Evolutionary conservation across 257 asterid genomes (phyloP).

Genomic region (Petrea volubilis): DNA sequence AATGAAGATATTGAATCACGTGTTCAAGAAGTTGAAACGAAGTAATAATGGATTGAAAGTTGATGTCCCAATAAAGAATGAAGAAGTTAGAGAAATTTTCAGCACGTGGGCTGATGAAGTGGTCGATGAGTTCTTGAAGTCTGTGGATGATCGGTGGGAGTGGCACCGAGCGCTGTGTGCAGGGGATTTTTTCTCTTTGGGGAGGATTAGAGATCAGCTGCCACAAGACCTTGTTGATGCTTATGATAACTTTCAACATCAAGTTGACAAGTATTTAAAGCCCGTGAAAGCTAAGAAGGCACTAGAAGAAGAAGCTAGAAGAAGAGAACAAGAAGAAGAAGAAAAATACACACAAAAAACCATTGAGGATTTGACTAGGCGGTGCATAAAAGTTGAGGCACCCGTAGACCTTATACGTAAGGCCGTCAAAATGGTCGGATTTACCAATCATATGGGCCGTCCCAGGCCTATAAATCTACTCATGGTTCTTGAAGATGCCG

Average conservation of each 20-base stretch:
- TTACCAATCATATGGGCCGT: slow-evolving; percentile 92
- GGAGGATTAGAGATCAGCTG: slow-evolving; percentile 68
- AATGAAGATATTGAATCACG: slow-evolving; percentile 63
- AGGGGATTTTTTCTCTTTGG: slow-evolving; percentile 80
- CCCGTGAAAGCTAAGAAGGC: slow-evolving; percentile 66
- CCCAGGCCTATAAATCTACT: slow-evolving; percentile 81
- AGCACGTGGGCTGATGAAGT: slow-evolving; percentile 83
- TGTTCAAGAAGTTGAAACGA: slow-evolving; percentile 59
- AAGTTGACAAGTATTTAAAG: slow-evolving; percentile 69
- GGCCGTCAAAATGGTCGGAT: slow-evolving; percentile 67
- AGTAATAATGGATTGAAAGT: slow-evolving; percentile 51
- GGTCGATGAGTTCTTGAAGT: slow-evolving; percentile 53
- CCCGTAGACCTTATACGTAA: slow-evolving; percentile 64
- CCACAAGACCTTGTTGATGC: slow-evolving; percentile 79
- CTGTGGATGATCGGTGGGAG: slow-evolving; percentile 73
- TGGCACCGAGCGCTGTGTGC: slow-evolving; percentile 75
- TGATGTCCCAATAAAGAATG: slow-evolving; percentile 59
- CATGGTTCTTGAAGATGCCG: slow-evolving; percentile 74
- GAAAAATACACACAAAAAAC: slow-evolving; percentile 60
- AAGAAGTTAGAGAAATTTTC: slow-evolving; percentile 67
- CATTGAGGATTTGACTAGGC: slow-evolving; percentile 68
- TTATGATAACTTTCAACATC: slow-evolving; percentile 70
- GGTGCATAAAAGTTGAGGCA: slow-evolving; percentile 72
- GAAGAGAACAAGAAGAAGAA: slow-evolving; percentile 71
- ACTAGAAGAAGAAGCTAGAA: slow-evolving; percentile 55